These are phyloP conservation scores for Chrysanthemum lavandulifolium DNA, from an alignment of 129 eudicot species.

Conservation along the genomic window DNA sequence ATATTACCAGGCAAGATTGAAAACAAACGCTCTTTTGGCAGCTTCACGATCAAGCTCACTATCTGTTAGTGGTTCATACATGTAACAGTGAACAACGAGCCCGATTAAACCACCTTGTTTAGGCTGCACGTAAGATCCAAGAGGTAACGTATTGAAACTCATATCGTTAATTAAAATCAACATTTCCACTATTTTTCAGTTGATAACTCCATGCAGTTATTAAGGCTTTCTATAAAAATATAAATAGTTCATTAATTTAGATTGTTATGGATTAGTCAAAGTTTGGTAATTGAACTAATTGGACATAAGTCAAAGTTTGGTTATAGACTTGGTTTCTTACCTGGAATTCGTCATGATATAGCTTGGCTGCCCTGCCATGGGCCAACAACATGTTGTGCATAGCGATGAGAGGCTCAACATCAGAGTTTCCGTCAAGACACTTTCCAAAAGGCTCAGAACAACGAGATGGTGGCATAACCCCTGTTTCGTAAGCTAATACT, in stretches of 20 bases:
- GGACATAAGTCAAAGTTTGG: too few relatives aligned
- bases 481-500: conserved; percentile 41
- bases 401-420: conserved; percentile 65
- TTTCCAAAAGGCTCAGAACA: conserved; percentile 79
- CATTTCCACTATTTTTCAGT: not conserved
- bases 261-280: not conserved
- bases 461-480: conserved; percentile 57
- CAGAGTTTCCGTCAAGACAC: conserved; percentile 69
- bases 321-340: conserved; percentile 24
- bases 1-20: conserved; percentile 50
- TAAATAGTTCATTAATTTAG: not conserved
- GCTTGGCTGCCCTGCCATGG: conserved; percentile 72
- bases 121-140: conserved; percentile 30
- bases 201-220: not conserved
- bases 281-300: too few relatives aligned
- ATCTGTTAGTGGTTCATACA: conserved; percentile 50
- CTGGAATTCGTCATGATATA: conserved; percentile 60
- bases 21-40: conserved; percentile 50
- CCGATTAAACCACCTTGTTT: conserved; percentile 57
- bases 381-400: conserved; percentile 79
- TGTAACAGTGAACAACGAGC: conserved; percentile 32
- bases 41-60: conserved; percentile 44
- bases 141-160: not conserved
- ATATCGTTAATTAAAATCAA: not conserved
- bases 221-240: not conserved